These are phyloP conservation scores for Rhamnella rubrinervis DNA, from an alignment of 331 rosid species.

Conservation along the genomic window DNA sequence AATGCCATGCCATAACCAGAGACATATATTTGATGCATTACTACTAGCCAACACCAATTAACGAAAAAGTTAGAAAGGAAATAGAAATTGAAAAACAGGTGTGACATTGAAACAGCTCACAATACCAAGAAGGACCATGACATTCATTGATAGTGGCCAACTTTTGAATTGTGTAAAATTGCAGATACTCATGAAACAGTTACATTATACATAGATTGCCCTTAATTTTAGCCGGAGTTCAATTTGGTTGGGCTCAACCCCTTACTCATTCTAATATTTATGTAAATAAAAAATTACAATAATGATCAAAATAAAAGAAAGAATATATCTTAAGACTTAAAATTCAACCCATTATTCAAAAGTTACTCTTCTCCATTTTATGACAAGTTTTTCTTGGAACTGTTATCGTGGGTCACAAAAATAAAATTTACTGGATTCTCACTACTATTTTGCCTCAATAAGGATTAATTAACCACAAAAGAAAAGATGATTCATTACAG, in stretches of 20 bases:
- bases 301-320: no score
- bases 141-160: no score
- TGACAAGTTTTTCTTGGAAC: neutral
- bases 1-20: neutral
- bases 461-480: neutral
- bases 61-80: neutral
- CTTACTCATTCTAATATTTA: no score
- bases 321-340: neutral
- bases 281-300: no score
- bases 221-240: neutral
- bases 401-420: neutral
- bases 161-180: neutral
- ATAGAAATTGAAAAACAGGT: neutral
- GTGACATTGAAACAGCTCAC: neutral
- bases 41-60: no score
- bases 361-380: neutral
- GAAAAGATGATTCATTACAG: no score
- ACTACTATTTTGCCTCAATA: neutral
- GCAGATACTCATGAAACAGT: neutral
- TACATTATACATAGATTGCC: neutral
- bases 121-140: no score
- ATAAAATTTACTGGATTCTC: neutral
- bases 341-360: neutral
- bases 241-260: no score
- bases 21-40: no score